Evolutionary conservation across 2,329 filamentous ascomycete genomes (phyloP).

Genomic region (Malbranchea cinnamomea): DNA sequence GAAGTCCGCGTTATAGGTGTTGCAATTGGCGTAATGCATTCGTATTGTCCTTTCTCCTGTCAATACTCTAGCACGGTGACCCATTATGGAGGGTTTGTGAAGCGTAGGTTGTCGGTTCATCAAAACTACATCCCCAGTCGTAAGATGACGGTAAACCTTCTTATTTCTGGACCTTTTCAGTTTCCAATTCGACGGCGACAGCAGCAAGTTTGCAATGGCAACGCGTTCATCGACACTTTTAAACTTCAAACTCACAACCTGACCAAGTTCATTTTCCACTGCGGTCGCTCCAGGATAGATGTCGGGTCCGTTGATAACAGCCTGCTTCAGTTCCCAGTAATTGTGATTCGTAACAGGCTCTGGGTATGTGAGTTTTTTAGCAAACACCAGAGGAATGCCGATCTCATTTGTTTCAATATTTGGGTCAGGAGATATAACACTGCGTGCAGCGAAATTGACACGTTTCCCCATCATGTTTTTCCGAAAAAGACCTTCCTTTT

Average conservation of each 20-base stretch:
- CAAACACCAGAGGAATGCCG: conserved; percentile 94
- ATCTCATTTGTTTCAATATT: conserved; percentile 99
- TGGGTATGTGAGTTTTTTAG: conserved; percentile 87
- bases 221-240: conserved; percentile 81
- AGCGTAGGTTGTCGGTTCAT: conserved; percentile 98
- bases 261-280: conserved; percentile 90
- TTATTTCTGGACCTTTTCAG: conserved; percentile 71
- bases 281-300: conserved; percentile 90
- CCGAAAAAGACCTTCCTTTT: conserved; percentile 94
- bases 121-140: conserved; percentile 89
- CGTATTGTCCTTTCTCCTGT: conserved; percentile 93
- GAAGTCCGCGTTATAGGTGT: conserved; percentile 98
- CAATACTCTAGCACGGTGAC: conserved; percentile 79
- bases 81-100: conserved; percentile 99
- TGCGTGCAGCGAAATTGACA: conserved; percentile 94
- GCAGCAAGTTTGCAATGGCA: conserved; percentile 80
- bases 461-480: conserved; percentile 99
- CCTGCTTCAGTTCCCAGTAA: conserved; percentile 87
- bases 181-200: conserved; percentile 65
- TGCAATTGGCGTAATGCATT: conserved; percentile 99
- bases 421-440: conserved; percentile 94
- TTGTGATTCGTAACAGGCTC: conserved; percentile 97
- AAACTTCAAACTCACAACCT: conserved; percentile 71
- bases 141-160: conserved; percentile 91
- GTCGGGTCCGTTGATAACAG: conserved; percentile 84